Conservation (phyloP, 2,329 filamentous ascomycete species). For the Cladosporium sp. region DNA sequence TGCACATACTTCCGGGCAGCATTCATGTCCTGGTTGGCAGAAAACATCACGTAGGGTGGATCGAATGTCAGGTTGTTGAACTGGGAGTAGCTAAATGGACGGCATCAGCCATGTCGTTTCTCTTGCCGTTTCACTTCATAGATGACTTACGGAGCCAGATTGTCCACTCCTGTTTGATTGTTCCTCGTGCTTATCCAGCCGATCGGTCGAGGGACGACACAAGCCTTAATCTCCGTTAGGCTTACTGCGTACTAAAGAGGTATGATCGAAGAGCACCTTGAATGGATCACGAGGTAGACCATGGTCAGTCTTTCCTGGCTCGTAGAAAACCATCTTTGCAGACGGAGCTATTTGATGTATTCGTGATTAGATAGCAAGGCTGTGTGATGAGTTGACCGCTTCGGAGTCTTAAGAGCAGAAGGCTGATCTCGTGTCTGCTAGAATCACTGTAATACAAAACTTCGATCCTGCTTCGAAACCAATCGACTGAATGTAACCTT, state of each 20-base stretch:
- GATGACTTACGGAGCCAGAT: constrained; percentile 52
- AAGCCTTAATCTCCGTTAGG: constrained; percentile 42
- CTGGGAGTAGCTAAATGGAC: constrained; percentile 49
- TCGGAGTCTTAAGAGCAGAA: neutral
- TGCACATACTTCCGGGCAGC: constrained; percentile 44
- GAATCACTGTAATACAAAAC: neutral
- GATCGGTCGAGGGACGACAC: constrained; percentile 62
- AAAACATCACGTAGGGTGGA: constrained; percentile 64
- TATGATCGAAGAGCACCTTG: constrained; percentile 39
- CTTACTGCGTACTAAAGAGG: neutral
- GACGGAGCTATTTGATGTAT: neutral
- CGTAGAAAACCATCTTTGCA: constrained; percentile 49
- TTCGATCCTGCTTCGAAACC: neutral
- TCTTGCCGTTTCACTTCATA: neutral
- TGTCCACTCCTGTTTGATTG: constrained; percentile 45
- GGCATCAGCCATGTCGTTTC: neutral
- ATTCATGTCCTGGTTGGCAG: constrained; percentile 55
- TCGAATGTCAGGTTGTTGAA: constrained; percentile 66
- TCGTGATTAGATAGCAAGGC: neutral
- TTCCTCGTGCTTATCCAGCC: constrained; percentile 62
- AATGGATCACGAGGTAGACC: constrained; percentile 56
- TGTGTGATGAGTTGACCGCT: neutral
- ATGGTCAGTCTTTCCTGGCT: constrained; percentile 55
- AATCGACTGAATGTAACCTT: neutral
- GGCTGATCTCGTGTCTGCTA: neutral